Evolutionary conservation across 2,329 filamentous ascomycete species (phyloP), one percentile per base, ranked within the genome.

Genomic region (Colletotrichum cordylinicola): DNA sequence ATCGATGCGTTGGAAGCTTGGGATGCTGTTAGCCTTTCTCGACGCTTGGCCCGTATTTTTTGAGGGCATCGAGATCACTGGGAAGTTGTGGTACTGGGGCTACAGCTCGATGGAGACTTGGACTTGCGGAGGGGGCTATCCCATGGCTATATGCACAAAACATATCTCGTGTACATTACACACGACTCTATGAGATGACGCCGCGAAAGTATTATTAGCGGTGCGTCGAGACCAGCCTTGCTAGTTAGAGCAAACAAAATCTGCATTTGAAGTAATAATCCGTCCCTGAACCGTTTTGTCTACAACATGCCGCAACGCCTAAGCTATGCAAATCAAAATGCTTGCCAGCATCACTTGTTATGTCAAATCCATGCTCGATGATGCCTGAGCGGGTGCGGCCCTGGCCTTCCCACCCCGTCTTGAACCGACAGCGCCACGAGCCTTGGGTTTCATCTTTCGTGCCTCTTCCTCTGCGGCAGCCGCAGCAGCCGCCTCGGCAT

Each of bases 401-500:
- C 79, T 80, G 18, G 80, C 78, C 33, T 80, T 80, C 1, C 80
- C 82, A 37, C 82, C 82, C 58, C 82, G 80, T 62, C 82, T 78
- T 56, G 81, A 61, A 58, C 79, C 75, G 24, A 77, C 52, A 6
- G 74, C 67, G 10, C 76, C 76, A 16, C 75, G 67, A 18, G 65
- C 65, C 55, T 70, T 72, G 29, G 74, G 39, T 70, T 79, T 82
- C 15, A 82, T 76, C 72, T 79, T 81, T n/a, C 78, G 76, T n/a
- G 79, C 76, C 70, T 82, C 82, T 37, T 81, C 82, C 73, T 79
- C 37, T 56, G 77, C 76, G 13, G 78, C 76, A 21, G 80, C 73
- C 10, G 77, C 68, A 12, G 80, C 73, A 27, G 79, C 77, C n/a
- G 71, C 77, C 69, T 80, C 80, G 6, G 79, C 79, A 55, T 84